Evolutionary conservation across 768 basidiomycete species (phyloP).

Genomic region (Amanita rubescens): DNA sequence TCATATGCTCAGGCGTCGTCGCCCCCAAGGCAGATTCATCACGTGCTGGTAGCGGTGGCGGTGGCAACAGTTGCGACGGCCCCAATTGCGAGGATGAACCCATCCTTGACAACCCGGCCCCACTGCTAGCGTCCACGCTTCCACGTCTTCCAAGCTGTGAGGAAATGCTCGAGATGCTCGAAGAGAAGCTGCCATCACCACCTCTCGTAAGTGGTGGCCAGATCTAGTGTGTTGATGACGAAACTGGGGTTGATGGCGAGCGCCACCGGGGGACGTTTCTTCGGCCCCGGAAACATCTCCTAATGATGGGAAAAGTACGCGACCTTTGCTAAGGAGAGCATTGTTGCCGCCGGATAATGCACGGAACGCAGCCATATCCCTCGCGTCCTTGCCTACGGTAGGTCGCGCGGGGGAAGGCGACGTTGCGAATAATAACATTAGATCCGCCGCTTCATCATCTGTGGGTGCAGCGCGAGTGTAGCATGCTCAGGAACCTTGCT

Average conservation of each 20-base stretch:
- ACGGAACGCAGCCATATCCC: conserved; percentile 50
- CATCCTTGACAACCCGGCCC: conserved; percentile 5
- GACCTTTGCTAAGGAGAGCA: conserved; percentile 50
- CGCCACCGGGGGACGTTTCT: conserved; percentile 11
- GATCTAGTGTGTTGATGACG: conserved; percentile 7
- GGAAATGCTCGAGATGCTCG: conserved; percentile 32
- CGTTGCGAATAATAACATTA: conserved; percentile 80
- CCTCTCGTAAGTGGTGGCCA: conserved; percentile 17
- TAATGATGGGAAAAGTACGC: conserved; percentile 58
- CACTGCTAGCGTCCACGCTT: background rate
- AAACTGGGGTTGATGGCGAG: conserved; percentile 2
- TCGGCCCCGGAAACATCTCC: conserved; percentile 2
- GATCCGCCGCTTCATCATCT: conserved; percentile 79
- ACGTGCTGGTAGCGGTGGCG: conserved; percentile 20
- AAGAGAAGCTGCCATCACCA: conserved; percentile 30
- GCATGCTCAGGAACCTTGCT: conserved; percentile 21
- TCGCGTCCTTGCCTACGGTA: conserved; percentile 35
- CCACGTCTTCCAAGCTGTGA: conserved; percentile 18
- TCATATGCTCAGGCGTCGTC: conserved; percentile 5
- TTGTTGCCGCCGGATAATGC: conserved; percentile 42
- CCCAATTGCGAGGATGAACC: background rate
- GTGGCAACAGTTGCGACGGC: conserved; percentile 24
- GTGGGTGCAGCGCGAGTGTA: conserved; percentile 49
- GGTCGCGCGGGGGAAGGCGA: conserved; percentile 75
- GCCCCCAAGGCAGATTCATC: background rate